Evolutionary conservation across 176 grass and related monocot genomes (phyloP).

Genomic region (Oryza officinalis): DNA sequence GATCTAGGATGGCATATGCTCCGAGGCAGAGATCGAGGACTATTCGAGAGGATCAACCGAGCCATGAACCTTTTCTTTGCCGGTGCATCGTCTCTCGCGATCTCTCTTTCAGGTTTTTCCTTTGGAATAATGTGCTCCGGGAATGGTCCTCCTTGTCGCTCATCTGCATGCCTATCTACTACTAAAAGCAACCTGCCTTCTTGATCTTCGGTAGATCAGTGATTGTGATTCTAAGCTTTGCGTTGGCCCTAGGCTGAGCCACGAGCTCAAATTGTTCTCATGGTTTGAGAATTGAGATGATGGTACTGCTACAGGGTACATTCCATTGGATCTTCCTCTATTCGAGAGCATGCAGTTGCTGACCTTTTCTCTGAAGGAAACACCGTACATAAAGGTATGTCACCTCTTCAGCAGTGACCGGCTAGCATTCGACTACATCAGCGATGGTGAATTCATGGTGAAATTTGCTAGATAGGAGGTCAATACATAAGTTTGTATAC

Average conservation of each 20-base stretch:
- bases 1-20: slow-evolving; percentile 53
- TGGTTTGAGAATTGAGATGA: slow-evolving; percentile 22
- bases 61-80: slow-evolving; percentile 10
- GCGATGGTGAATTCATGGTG: neutral
- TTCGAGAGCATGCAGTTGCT: neutral
- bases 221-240: neutral
- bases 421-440: neutral
- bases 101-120: slow-evolving; percentile 1
- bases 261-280: neutral
- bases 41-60: slow-evolving; percentile 31
- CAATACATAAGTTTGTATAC: neutral
- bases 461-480: neutral
- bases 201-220: neutral
- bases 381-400: neutral
- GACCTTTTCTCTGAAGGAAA: slow-evolving; percentile 20
- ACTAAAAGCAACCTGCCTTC: slow-evolving; percentile 7
- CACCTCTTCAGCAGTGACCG: neutral
- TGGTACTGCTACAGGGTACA: slow-evolving; percentile 37
- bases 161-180: neutral
- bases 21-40: neutral
- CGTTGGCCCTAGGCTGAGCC: neutral
- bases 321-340: slow-evolving; percentile 47
- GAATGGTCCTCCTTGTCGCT: slow-evolving; percentile 10
- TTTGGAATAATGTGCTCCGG: slow-evolving; percentile 44
- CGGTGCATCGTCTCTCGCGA: neutral